Evolutionary conservation across 169 alveolate genomes (phyloP).

Genomic region (Cryptosporidium viatorum): DNA sequence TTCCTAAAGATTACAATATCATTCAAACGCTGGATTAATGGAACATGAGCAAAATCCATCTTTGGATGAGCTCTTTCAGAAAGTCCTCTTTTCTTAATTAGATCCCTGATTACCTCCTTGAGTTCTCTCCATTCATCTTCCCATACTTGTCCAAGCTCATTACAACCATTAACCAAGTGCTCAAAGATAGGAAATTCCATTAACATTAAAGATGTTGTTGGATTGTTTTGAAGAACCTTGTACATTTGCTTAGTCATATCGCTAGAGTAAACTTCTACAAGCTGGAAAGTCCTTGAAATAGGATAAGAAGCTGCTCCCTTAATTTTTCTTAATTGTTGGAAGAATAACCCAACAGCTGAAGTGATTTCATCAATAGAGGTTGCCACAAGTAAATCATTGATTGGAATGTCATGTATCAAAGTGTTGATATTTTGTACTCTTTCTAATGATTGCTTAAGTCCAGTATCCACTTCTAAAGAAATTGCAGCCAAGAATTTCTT

Average conservation of each 20-base stretch:
- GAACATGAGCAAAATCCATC: constrained; percentile 87
- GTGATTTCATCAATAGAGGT: constrained; percentile 87
- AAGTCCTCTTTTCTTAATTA: constrained; percentile 88
- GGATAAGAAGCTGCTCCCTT: constrained; percentile 91
- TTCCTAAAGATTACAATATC: constrained; percentile 91
- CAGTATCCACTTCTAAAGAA: constrained; percentile 94
- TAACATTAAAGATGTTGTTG: constrained; percentile 83
- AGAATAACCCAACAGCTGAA: constrained; percentile 90
- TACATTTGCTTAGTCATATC: constrained; percentile 88
- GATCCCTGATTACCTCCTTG: constrained; percentile 88
- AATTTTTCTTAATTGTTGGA: constrained; percentile 90
- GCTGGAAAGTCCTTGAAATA: constrained; percentile 87
- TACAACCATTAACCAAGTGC: constrained; percentile 84
- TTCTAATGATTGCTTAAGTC: constrained; percentile 90
- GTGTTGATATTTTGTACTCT: constrained; percentile 89
- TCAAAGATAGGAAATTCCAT: constrained; percentile 89
- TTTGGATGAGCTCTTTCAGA: constrained; percentile 87
- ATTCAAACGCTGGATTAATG: constrained; percentile 88
- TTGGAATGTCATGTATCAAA: constrained; percentile 95
- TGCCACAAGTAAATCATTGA: constrained; percentile 92
- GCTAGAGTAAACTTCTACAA: constrained; percentile 93
- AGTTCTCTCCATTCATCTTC: constrained; percentile 90
- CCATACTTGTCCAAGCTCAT: constrained; percentile 92
- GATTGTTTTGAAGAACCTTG: constrained; percentile 82
- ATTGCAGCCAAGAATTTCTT: constrained; percentile 91